These are phyloP conservation scores for Penicillium rolfsii DNA, from an alignment of 2,329 filamentous ascomycete genomes.

Conservation along the genomic window DNA sequence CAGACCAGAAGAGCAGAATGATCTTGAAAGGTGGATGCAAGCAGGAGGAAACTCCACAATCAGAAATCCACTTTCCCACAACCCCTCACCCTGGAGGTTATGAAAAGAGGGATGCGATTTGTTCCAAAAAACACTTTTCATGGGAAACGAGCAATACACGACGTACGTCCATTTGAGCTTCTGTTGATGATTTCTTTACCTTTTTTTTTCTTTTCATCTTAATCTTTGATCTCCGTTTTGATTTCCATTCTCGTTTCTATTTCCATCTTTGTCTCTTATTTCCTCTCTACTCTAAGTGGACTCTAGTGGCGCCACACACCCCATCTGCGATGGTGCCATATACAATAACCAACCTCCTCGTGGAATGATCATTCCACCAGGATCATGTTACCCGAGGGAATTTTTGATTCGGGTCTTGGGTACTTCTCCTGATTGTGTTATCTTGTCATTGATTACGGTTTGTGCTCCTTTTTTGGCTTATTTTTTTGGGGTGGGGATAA, in stretches of 20 bases:
- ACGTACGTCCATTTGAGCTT: conserved; percentile 21
- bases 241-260: background rate
- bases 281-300: background rate
- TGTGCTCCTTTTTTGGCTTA: background rate
- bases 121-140: conserved; percentile 5
- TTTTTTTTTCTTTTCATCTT: background rate
- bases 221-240: background rate
- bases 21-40: background rate
- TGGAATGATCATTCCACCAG: background rate
- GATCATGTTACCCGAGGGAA: background rate
- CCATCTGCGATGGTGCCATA: background rate
- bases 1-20: background rate
- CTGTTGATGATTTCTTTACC: conserved; percentile 12
- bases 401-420: background rate
- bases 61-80: background rate
- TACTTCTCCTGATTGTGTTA: background rate
- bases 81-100: background rate
- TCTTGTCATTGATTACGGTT: background rate
- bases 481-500: background rate
- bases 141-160: conserved; percentile 32
- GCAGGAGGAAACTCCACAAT: background rate
- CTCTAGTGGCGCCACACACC: background rate
- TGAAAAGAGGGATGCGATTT: background rate
- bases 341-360: background rate
- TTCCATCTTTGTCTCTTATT: background rate